A percentile compares a stretch with the other conserved stretches of the same genome.
phyloP scores from a whole-genome alignment of 768 basidiomycete genomes.

The Psilocybe cubensis region DNA sequence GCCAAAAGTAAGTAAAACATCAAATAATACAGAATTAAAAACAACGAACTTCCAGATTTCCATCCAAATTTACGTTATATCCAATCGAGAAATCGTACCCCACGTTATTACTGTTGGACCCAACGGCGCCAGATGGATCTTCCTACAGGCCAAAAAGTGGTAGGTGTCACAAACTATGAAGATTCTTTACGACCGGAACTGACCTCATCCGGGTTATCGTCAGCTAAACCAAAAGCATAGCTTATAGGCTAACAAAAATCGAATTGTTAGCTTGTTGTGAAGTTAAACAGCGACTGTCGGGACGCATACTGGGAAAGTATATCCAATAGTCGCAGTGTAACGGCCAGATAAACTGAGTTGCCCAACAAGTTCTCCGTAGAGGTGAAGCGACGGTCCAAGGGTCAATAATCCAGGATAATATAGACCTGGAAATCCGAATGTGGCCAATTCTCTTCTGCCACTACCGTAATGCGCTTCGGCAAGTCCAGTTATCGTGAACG shows the following conservation, averaged over 20 bases:
- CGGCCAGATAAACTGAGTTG: constrained; percentile 17
- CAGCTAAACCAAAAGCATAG: constrained; percentile 12
- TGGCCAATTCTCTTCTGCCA: constrained; percentile 5
- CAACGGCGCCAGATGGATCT: constrained; percentile 3
- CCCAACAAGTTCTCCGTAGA: constrained; percentile 17
- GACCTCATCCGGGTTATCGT: constrained; percentile 13
- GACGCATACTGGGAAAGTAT: constrained; percentile 14
- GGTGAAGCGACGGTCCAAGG: constrained; percentile 9
- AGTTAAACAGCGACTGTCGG: neutral
- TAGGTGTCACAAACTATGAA: neutral
- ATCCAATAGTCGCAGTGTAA: constrained; percentile 14
- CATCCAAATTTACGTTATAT: constrained; percentile 28
- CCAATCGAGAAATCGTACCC: constrained; percentile 18
- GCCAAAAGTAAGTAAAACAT: neutral
- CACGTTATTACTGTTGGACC: constrained; percentile 6
- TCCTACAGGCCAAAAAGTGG: neutral
- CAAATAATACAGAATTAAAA: neutral
- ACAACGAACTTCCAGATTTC: constrained; percentile 21
- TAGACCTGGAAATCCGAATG: constrained; percentile 8
- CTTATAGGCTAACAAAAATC: constrained; percentile 5
- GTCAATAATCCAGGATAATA: constrained; percentile 12
- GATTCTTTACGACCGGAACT: neutral
- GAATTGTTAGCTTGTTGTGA: neutral
- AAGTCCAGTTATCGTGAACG: constrained; percentile 4
- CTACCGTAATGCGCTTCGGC: constrained; percentile 8